Base-by-base conservation (phyloP, 1,139 yeast genomes). In the Scheffersomyces quercinus region DNA sequence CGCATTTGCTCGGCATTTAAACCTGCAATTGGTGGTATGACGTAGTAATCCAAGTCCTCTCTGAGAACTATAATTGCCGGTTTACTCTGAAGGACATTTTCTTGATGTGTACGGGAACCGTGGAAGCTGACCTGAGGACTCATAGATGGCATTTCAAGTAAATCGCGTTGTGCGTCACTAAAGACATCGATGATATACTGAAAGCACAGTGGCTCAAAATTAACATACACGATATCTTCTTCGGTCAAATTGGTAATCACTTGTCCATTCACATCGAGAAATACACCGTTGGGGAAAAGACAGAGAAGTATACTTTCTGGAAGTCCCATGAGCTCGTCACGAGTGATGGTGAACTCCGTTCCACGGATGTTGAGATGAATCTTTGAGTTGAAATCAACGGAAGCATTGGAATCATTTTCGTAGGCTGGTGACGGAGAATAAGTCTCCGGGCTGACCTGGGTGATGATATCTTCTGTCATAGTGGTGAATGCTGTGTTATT, bases 11-110 rank as follows among this genome's bases (percentile, higher is more conserved):
- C 81, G 28, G 64, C 65, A 42, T 62, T 56, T 38, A 81, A 64
- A 1, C 85, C 85, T 3, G 71, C 62, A 7, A 67, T 63, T 2
- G 91, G 89, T 0, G 97, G 96, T 26, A 93, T 83, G 46, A 95
- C 88, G 64, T 91, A 95, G 66, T 81, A 95, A 62, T 95, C 99
- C 53, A 95, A 74, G 62, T 95, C 99, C 64, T 95, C 99, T 49
- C 97, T 75, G 44, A 95, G 73, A 3, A 93, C 97, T 47, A 95
- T 90, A 37, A 95, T 85, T 0, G 97, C 89, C 0, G 99, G 98
- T 55, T 89, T 86, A 45, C 82, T 83, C 53, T 81, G 83, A 49
- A 91, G 70, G 3, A 88, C 81, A 42, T 82, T 64, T 36, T 72
- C 75, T 29, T 66, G 65, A 36, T 53, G 61, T 26, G 46, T 44